These are phyloP conservation scores for Mycena floridula DNA, from an alignment of 768 basidiomycete genomes.

Conservation along the genomic window DNA sequence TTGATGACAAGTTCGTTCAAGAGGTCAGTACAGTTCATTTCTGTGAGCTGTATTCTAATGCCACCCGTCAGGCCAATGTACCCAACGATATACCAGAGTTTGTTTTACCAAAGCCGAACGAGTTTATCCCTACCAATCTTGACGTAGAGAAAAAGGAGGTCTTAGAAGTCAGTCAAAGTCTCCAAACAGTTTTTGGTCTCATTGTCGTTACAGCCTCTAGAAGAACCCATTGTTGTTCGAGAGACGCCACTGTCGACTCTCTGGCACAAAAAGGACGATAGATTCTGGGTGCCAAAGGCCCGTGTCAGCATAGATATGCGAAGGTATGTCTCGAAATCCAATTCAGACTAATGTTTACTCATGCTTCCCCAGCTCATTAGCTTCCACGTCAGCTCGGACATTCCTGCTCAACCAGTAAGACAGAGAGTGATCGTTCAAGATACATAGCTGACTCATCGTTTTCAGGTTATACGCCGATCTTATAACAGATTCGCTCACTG, in stretches of 20 bases:
- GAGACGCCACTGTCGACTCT: conserved; percentile 67
- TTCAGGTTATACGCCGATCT: conserved; percentile 74
- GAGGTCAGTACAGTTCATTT: conserved; percentile 43
- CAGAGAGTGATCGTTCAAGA: no score
- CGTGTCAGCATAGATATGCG: conserved; percentile 69
- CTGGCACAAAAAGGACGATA: conserved; percentile 98
- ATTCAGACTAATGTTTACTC: background rate
- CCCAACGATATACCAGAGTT: conserved; percentile 64
- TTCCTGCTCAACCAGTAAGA: conserved; percentile 70
- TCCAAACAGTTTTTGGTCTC: conserved; percentile 1
- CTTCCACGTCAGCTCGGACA: conserved; percentile 58
- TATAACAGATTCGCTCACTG: conserved; percentile 82
- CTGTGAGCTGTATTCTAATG: no score
- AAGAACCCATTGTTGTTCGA: conserved; percentile 68
- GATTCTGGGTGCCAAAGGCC: conserved; percentile 93
- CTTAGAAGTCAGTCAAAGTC: conserved; percentile 39
- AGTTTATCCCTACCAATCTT: conserved; percentile 85
- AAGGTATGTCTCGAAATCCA: conserved; percentile 38
- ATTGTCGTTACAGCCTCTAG: conserved; percentile 48
- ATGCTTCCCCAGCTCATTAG: conserved; percentile 38
- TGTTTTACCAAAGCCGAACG: conserved; percentile 77
- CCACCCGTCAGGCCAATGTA: conserved; percentile 46
- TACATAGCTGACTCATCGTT: no score
- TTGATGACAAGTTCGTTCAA: conserved; percentile 56
- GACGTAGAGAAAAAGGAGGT: conserved; percentile 75